phyloP scores from a whole-genome alignment of 768 basidiomycete species.

The Naganishia vaughanmartiniae region DNA sequence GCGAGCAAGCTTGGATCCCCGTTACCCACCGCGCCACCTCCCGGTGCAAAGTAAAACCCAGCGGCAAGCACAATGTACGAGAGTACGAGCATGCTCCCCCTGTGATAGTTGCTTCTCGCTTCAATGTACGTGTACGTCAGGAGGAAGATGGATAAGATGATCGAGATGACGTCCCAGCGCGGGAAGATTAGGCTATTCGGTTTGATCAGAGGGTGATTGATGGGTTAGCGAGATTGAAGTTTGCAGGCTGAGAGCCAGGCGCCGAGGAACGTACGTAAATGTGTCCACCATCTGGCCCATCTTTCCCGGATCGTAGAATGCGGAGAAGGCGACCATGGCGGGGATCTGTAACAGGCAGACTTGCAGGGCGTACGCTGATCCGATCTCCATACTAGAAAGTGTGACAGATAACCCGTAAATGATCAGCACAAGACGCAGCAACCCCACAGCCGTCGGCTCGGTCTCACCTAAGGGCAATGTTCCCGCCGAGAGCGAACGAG shows the following conservation, averaged over 20 bases:
- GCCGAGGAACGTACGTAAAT: conserved; percentile 73
- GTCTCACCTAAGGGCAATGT: conserved; percentile 88
- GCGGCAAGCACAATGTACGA: conserved; percentile 90
- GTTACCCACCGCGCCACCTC: background rate
- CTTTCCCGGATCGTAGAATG: conserved; percentile 81
- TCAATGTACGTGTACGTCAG: conserved; percentile 99
- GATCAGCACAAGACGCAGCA: too few relatives aligned
- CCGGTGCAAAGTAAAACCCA: conserved; percentile 79
- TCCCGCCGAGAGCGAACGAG: conserved; percentile 92
- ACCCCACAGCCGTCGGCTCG: background rate
- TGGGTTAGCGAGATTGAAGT: conserved; percentile 8
- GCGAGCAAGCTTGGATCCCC: conserved; percentile 5
- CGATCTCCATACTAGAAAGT: conserved; percentile 86
- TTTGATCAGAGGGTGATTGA: background rate
- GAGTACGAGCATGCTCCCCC: conserved; percentile 89
- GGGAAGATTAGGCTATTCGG: conserved; percentile 83
- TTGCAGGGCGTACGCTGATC: conserved; percentile 96
- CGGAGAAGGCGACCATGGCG: conserved; percentile 97
- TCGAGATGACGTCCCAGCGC: conserved; percentile 92
- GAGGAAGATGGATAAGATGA: conserved; percentile 93
- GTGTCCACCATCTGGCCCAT: conserved; percentile 84
- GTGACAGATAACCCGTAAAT: too few relatives aligned
- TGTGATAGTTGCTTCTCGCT: conserved; percentile 96
- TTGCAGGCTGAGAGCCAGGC: background rate
- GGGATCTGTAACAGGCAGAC: conserved; percentile 97